phyloP scores from a whole-genome alignment of 2,329 filamentous ascomycete genomes.

The Venturia oleaginea region DNA sequence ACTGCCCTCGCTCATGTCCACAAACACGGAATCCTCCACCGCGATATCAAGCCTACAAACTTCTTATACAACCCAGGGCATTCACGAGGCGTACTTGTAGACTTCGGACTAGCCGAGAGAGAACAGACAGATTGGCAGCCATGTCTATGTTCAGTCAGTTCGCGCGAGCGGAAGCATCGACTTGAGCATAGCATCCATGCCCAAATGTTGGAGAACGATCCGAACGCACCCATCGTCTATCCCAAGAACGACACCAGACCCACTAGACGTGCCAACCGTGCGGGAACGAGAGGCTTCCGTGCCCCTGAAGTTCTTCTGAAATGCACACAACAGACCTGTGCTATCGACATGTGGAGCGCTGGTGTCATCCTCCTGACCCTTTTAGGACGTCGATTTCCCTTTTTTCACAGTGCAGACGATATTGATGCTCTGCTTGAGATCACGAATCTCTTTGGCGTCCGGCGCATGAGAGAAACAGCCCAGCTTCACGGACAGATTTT shows the following conservation, averaged over 20 bases:
- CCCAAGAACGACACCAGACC: slow-evolving; percentile 66
- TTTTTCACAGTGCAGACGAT: slow-evolving; percentile 98
- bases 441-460: slow-evolving; percentile 82
- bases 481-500: slow-evolving; percentile 84
- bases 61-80: slow-evolving; percentile 83
- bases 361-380: slow-evolving; percentile 97
- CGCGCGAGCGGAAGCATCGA: slow-evolving; percentile 50
- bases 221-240: slow-evolving; percentile 50
- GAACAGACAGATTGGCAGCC: slow-evolving; percentile 63
- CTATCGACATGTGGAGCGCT: slow-evolving; percentile 94
- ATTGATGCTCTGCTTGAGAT: slow-evolving; percentile 97
- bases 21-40: slow-evolving; percentile 73
- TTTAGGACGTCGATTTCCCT: slow-evolving; percentile 83
- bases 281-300: slow-evolving; percentile 89
- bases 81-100: slow-evolving; percentile 84
- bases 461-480: slow-evolving; percentile 74
- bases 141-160: slow-evolving; percentile 68
- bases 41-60: slow-evolving; percentile 96
- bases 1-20: slow-evolving; percentile 79
- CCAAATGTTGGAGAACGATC: slow-evolving; percentile 35
- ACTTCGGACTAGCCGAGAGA: slow-evolving; percentile 89
- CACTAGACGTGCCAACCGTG: slow-evolving; percentile 83
- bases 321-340: slow-evolving; percentile 83
- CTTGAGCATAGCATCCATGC: slow-evolving; percentile 51
- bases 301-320: slow-evolving; percentile 96